A percentile compares a stretch with the other conserved stretches of the same genome.
Conservation (phyloP, 768 basidiomycete genomes). For the Pulveroboletus sp. region DNA sequence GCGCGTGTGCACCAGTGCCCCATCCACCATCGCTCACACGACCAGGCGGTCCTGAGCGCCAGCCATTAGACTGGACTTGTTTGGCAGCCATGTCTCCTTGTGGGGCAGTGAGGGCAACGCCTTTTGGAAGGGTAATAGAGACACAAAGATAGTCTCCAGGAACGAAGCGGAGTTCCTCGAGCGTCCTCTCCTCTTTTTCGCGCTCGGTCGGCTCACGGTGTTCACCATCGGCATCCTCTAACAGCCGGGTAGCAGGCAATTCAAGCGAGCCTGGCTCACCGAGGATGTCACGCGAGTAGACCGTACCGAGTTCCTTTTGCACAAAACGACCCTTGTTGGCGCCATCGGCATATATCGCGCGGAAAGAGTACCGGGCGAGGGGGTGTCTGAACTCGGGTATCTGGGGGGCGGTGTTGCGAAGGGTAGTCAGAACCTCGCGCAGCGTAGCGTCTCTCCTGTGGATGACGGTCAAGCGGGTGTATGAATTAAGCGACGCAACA, state of each 20-base stretch:
- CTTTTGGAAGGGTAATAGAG: constrained; percentile 72
- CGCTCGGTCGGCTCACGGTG: constrained; percentile 35
- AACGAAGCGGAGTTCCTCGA: constrained; percentile 75
- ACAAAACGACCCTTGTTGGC: constrained; percentile 66
- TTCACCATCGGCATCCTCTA: constrained; percentile 44
- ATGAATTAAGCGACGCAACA: not conserved
- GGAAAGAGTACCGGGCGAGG: constrained; percentile 76
- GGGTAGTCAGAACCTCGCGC: constrained; percentile 70
- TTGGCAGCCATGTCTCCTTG: constrained; percentile 43
- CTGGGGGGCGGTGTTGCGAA: constrained; percentile 66
- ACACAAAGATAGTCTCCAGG: constrained; percentile 78
- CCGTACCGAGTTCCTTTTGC: constrained; percentile 75
- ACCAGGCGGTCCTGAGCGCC: constrained; percentile 34
- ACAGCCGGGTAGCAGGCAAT: constrained; percentile 53
- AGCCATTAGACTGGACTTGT: constrained; percentile 33
- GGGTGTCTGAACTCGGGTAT: constrained; percentile 75
- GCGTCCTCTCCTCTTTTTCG: constrained; percentile 61
- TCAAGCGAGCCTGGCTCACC: constrained; percentile 69
- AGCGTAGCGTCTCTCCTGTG: constrained; percentile 79
- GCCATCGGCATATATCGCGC: constrained; percentile 72
- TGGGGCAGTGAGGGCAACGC: constrained; percentile 37
- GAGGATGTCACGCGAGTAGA: constrained; percentile 80
- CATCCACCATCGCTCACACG: constrained; percentile 46
- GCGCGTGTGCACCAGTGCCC: constrained; percentile 37
- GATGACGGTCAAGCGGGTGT: not conserved